These are phyloP conservation scores for Solanum sitiens DNA, from an alignment of 257 asterid species.

Conservation along the genomic window DNA sequence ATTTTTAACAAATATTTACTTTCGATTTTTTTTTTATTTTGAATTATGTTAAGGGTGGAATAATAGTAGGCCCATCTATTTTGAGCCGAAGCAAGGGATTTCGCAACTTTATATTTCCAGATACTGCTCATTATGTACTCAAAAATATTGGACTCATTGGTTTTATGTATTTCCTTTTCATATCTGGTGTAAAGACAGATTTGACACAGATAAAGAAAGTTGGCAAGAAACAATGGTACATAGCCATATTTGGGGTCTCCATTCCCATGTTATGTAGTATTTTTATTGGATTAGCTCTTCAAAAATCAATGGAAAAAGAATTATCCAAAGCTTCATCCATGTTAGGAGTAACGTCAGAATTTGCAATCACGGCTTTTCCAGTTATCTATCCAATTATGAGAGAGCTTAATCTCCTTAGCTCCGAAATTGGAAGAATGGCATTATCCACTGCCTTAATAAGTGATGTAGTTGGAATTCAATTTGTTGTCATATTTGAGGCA, in stretches of 20 bases:
- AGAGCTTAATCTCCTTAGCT: constrained; percentile 74
- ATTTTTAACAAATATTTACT: neutral
- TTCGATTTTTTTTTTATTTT: neutral
- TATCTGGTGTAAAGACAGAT: constrained; percentile 62
- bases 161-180: constrained; percentile 68
- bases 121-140: constrained; percentile 18
- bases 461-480: constrained; percentile 50
- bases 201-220: constrained; percentile 15
- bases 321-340: constrained; percentile 23
- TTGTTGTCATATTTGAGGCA: constrained; percentile 39
- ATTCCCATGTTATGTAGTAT: constrained; percentile 24
- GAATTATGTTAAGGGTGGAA: constrained; percentile 43
- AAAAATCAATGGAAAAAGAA: constrained; percentile 21
- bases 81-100: constrained; percentile 39
- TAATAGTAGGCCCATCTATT: constrained; percentile 66
- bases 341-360: constrained; percentile 39
- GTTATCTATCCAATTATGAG: constrained; percentile 47
- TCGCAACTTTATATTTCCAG: constrained; percentile 32
- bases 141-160: constrained; percentile 55
- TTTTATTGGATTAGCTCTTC: constrained; percentile 10
- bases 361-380: constrained; percentile 54
- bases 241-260: constrained; percentile 17
- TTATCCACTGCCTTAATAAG: constrained; percentile 35
- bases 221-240: constrained; percentile 46
- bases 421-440: constrained; percentile 68